phyloP scores from a whole-genome alignment of 768 basidiomycete genomes.

The Asterophora lycoperdoides region DNA sequence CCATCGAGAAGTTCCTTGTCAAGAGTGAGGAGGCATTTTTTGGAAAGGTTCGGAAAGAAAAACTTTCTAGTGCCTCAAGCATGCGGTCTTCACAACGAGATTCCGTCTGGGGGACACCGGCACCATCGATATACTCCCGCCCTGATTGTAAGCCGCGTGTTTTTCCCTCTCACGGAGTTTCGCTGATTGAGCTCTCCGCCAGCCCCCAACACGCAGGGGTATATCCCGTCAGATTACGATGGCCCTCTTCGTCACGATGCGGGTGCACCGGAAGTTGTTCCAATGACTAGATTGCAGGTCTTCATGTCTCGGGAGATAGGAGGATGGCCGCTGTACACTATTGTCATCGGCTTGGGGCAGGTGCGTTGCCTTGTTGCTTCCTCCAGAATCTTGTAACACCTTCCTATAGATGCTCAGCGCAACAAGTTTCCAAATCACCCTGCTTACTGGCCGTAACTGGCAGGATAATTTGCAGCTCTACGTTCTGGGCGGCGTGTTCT shows the following conservation, averaged over 20 bases:
- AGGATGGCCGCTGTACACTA: conserved; percentile 91
- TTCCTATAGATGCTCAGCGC: conserved; percentile 70
- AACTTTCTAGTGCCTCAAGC: conserved; percentile 78
- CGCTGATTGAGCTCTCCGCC: conserved; percentile 1
- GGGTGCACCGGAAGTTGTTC: conserved; percentile 53
- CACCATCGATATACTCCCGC: conserved; percentile 62
- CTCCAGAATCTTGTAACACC: conserved; percentile 5
- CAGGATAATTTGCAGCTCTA: conserved; percentile 80
- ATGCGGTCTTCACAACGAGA: conserved; percentile 75
- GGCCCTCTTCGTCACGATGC: conserved; percentile 43
- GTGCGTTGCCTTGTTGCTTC: conserved; percentile 27
- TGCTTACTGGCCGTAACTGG: conserved; percentile 84
- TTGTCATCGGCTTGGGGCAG: conserved; percentile 83
- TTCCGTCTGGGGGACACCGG: conserved; percentile 74
- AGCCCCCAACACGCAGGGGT: conserved; percentile 53
- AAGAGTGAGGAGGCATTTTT: conserved; percentile 96
- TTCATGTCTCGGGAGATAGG: conserved; percentile 73
- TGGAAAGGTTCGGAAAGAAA: conserved; percentile 84
- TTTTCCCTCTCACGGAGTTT: conserved; percentile 4
- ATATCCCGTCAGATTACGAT: conserved; percentile 41
- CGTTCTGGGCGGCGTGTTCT: conserved; percentile 85
- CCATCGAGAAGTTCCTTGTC: conserved; percentile 85
- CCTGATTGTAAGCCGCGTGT: conserved; percentile 64
- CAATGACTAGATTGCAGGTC: conserved; percentile 85
- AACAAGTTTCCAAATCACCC: conserved; percentile 92